Evolutionary conservation across 1,284 basidiomycete genomes (phyloP).

Genomic region (Trichosporon faecale): DNA sequence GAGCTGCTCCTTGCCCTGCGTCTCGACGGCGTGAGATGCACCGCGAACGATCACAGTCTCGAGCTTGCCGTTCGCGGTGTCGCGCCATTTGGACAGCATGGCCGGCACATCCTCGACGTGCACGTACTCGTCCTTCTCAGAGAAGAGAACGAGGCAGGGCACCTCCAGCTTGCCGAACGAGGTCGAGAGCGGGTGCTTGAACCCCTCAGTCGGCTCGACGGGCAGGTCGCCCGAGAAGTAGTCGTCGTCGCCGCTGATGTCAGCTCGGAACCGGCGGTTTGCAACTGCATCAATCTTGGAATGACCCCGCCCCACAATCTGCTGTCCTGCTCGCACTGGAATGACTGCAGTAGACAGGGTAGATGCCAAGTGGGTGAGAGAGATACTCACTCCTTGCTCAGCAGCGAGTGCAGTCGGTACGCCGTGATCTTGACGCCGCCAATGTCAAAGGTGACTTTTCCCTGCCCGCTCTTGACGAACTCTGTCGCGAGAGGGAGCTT

Average conservation of each 20-base stretch:
- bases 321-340: no score
- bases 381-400: slow-evolving; percentile 19
- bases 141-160: slow-evolving; percentile 44
- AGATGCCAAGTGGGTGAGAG: background rate
- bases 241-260: slow-evolving; percentile 37
- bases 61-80: slow-evolving; percentile 31
- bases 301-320: no score
- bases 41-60: slow-evolving; percentile 32
- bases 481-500: slow-evolving; percentile 29
- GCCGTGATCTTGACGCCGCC: slow-evolving; percentile 36
- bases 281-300: background rate
- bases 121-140: slow-evolving; percentile 44
- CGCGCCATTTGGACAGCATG: slow-evolving; percentile 34
- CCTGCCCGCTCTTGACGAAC: slow-evolving; percentile 36
- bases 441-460: slow-evolving; percentile 31
- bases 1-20: slow-evolving; percentile 31
- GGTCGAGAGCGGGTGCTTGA: background rate
- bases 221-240: slow-evolving; percentile 51
- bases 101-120: slow-evolving; percentile 9
- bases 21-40: slow-evolving; percentile 47
- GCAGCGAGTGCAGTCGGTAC: slow-evolving; percentile 42
- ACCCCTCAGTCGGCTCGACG: slow-evolving; percentile 15
- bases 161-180: slow-evolving; percentile 45
- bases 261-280: background rate
- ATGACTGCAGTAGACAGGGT: no score